Base-by-base conservation (phyloP, 768 basidiomycete species). In the Suillus lakei region DNA sequence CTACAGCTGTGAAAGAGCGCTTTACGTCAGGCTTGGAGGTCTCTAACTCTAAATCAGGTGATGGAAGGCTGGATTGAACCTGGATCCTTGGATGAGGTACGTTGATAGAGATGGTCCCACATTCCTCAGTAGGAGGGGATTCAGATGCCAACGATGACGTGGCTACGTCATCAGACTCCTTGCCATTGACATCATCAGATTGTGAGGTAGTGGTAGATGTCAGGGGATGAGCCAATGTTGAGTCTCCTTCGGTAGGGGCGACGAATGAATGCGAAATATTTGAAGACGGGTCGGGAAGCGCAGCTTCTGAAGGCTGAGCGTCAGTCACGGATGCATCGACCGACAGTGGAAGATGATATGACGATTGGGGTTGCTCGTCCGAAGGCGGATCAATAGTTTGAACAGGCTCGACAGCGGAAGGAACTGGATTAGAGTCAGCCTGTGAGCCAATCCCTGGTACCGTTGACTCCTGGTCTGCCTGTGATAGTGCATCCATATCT, bases 1-100 rank as follows among this genome's bases (percentile, higher is more conserved):
- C 88, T 18, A 88, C 84, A 30, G 88, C 86, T 56, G 77, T 81
- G 75, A 89, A 89, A 5, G 79, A 77, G 13, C 67, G 28, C 51
- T 67, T 78, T 36, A 48, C 63, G 50, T 66, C 69, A 15, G 60
- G 46, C 23, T 26, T 67, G 10, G 28, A 5, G 15, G 59, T 3
- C 21, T 64, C 64, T 30, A 44, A 32, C 2, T 66, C 48, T 23
- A 38, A 46, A 36, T 55, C 60, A 18, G 71, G 67, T n/a, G 69
- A 64, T 32, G 67, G 43, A 30, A 51, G 23, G n/a, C 44, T 70
- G 39, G 63, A 46, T 21, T 51, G 50, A 4, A 54, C 44, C 7
- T 67, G 65, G 18, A 38, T 58, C 12, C 23, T 48, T 54, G 67
- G 64, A 46, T 48, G 60, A 34, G 70, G 46, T 9, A 50, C 38